These are phyloP conservation scores for Rhizopogon vulgaris DNA, from an alignment of 768 basidiomycete genomes.

Conservation along the genomic window DNA sequence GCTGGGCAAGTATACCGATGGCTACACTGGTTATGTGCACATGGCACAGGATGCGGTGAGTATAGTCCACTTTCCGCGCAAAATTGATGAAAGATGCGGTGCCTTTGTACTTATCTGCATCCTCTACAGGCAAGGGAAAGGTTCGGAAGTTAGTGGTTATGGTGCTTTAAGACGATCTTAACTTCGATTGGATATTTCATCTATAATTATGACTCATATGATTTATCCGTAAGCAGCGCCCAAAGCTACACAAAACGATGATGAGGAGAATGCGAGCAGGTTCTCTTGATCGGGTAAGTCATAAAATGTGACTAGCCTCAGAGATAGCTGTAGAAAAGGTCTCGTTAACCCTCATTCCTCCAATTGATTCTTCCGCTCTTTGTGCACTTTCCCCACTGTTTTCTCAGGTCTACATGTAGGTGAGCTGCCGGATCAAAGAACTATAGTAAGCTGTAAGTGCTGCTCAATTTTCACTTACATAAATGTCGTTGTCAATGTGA, in stretches of 20 bases:
- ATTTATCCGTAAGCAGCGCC: neutral
- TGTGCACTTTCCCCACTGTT: too few relatives aligned
- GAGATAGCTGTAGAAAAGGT: too few relatives aligned
- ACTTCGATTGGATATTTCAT: slow-evolving; percentile 1
- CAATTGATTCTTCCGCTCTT: too few relatives aligned
- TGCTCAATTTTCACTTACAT: too few relatives aligned
- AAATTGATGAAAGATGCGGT: slow-evolving; percentile 8
- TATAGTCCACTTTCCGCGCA: slow-evolving; percentile 14
- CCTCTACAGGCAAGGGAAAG: slow-evolving; percentile 30
- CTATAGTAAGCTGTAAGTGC: too few relatives aligned
- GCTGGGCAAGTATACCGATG: slow-evolving; percentile 63
- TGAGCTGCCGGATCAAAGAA: too few relatives aligned
- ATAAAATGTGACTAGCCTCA: too few relatives aligned
- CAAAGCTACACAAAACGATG: neutral
- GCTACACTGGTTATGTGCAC: slow-evolving; percentile 63
- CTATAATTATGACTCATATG: slow-evolving; percentile 4
- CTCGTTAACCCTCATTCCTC: too few relatives aligned
- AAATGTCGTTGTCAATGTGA: too few relatives aligned
- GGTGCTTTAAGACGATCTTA: neutral
- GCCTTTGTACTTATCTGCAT: slow-evolving; percentile 19
- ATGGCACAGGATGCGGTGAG: slow-evolving; percentile 69
- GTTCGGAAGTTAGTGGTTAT: slow-evolving; percentile 20
- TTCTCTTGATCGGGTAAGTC: too few relatives aligned
- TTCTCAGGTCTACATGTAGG: too few relatives aligned
- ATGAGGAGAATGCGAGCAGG: too few relatives aligned